Evolutionary conservation across 2,329 filamentous ascomycete species (phyloP).

Genomic region (Botrytis byssoidea): DNA sequence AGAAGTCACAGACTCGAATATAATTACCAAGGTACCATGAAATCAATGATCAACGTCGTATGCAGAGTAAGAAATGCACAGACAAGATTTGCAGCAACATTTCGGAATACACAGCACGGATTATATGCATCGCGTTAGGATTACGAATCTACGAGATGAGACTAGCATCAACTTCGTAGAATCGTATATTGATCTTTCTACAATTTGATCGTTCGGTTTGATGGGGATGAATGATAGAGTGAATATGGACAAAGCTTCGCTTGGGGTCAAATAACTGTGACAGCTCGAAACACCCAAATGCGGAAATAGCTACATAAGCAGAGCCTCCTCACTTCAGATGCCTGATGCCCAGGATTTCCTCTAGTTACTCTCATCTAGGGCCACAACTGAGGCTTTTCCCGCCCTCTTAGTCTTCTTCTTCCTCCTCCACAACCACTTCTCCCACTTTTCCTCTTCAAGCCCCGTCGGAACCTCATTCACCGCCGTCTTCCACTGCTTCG

Average conservation of each 20-base stretch:
- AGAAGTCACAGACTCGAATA: too few relatives aligned
- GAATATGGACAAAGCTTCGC: not conserved
- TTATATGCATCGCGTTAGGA: not conserved
- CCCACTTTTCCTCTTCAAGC: not conserved
- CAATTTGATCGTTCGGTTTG: not conserved
- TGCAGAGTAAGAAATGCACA: too few relatives aligned
- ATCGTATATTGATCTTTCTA: not conserved
- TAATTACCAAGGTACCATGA: too few relatives aligned
- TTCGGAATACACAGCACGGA: too few relatives aligned
- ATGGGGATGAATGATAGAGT: not conserved
- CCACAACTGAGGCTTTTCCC: not conserved
- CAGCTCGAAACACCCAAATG: not conserved
- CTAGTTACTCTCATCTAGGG: not conserved
- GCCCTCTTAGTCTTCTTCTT: not conserved
- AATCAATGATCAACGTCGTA: too few relatives aligned
- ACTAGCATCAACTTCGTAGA: not conserved
- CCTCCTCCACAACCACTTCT: not conserved
- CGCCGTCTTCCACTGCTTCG: not conserved
- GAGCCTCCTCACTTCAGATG: too few relatives aligned
- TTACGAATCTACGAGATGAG: not conserved
- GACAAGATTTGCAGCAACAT: too few relatives aligned
- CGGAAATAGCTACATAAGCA: not conserved
- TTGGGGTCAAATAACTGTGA: rapidly evolving
- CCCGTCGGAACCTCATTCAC: not conserved
- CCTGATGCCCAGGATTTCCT: too few relatives aligned